Evolutionary conservation across 2,329 filamentous ascomycete species (phyloP).

Genomic region (Ophiostoma sp.): DNA sequence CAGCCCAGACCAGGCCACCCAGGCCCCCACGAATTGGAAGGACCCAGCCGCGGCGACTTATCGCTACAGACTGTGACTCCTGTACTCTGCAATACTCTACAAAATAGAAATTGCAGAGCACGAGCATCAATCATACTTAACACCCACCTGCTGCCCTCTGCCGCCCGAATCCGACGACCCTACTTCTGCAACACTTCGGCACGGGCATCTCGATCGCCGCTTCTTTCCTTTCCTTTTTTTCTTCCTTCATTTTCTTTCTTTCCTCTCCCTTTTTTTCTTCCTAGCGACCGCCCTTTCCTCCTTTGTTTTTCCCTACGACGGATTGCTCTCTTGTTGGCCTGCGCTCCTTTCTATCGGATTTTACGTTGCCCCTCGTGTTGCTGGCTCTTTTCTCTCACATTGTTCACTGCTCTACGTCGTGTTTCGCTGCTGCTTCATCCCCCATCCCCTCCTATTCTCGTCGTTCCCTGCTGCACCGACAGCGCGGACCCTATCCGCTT

Average conservation of each 20-base stretch:
- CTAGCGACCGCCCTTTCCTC: background rate
- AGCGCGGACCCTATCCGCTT: constrained; percentile 13
- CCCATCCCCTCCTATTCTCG: background rate
- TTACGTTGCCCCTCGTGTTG: background rate
- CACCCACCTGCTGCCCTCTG: constrained; percentile 17
- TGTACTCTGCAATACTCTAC: no score
- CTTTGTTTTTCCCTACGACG: background rate
- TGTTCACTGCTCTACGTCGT: background rate
- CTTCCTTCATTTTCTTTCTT: background rate
- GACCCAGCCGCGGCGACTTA: constrained; percentile 17
- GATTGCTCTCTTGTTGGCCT: background rate
- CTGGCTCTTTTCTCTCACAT: background rate
- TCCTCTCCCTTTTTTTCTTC: background rate
- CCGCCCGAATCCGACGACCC: constrained; percentile 20
- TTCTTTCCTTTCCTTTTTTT: background rate
- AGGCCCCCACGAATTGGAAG: constrained; percentile 16
- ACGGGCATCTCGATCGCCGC: constrained; percentile 15
- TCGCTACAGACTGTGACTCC: constrained; percentile 3
- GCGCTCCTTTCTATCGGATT: background rate
- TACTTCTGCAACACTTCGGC: constrained; percentile 18
- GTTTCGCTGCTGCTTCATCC: constrained; percentile 19
- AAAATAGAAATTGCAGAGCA: constrained; percentile 14
- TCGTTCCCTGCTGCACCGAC: background rate
- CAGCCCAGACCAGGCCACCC: background rate
- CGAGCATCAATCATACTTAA: constrained; percentile 19